Base-by-base conservation (phyloP, 257 asterid genomes). In the Solanum arcanum region DNA sequence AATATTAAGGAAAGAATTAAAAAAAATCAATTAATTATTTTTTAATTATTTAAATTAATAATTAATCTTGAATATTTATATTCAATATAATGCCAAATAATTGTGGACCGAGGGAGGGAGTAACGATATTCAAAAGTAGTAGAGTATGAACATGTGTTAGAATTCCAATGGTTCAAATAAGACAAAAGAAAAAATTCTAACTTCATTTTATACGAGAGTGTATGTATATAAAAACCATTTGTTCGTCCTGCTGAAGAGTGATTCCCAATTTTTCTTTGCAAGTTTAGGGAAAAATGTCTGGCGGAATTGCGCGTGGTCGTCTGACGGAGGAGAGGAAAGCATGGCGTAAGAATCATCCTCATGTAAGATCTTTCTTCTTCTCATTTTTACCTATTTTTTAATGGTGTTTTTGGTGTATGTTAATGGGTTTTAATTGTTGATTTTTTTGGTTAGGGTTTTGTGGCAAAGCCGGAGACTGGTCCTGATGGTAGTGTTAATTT, bases 281-380 rank as follows among this genome's bases (percentile, higher is more conserved):
- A 66, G 31, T 25, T 1, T 64, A 76, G 9, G n/a, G 23, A 60
- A 86, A 41, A 1, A 88, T 90, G 92, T 86, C 89, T 1, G 87
- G 87, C 2, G 90, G 92, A 49, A 88, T 90, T 13, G 90, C 90
- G 42, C 80, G 89, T 20, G 92, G 92, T 83, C 92, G 92, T 88
- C 85, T 90, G 3, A 83, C 89, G 6, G 89, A 88, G 83, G 92
- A 90, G 77, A 88, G 92, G 33, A 90, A 90, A 47, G 86, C 90
- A 41, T 90, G 92, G 90, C 87, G 92, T 21, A 90, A 88, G 75
- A 88, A 86, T 88, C 92, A 90, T n/a, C 92, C 92, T 4, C 89
- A 90, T 76, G 92, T 90, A 33, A 31, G 64, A 21, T 39, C n/a
- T 6, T 14, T 56, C 16, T 56, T 76, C 39, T 77, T 2, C 20